Evolutionary conservation across 1,284 basidiomycete genomes (phyloP), one percentile per base, ranked within the genome.

Genomic region (Retiboletus flavoniger): DNA sequence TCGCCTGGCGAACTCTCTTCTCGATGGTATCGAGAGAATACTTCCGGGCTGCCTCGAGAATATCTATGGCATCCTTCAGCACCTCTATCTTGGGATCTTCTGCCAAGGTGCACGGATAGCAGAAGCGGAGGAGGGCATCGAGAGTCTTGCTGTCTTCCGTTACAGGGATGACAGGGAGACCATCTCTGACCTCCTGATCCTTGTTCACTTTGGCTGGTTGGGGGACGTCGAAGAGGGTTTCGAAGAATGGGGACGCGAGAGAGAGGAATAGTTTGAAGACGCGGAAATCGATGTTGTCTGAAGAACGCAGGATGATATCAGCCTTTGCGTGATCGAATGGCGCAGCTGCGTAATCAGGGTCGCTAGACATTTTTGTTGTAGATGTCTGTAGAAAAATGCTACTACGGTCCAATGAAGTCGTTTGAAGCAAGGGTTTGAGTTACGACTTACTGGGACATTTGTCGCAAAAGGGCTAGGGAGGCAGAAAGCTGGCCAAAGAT

Each of bases 101-200:
- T 9, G 59, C 54, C 17, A 61, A 29, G 4, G 59, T 62, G 10
- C 51, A 62, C 3, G 68, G 70, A 42, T 68, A 69, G 43, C 24
- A 24, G 24, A 24, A 24, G 24, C 63, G 65, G 35, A 65, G 61
- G 11, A 58, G 58, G 10, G 71, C 21, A 5, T 40, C 39, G 14
- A 40, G 39, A 7, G 13, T 40, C 14, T 54, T 46, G 48, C 62
- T 59, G 24, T 55, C 21, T 49, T 72, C 70, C 29, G 57, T 24
- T 7, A 72, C 43, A 1, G 51, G 17, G 28, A 72, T 48, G 24
- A 69, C 53, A 2, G 60, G 58, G 5, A 59, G 46, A 6, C 54
- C 58, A 31, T 59, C 57, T 19, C 21, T 40, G 19, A 3, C 21
- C 19, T 40, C 38, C 10, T 40, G 38, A 40, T 24, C 39, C 19